Base-by-base conservation (phyloP, 2,329 filamentous ascomycete species). In the Hypomyces perniciosus region DNA sequence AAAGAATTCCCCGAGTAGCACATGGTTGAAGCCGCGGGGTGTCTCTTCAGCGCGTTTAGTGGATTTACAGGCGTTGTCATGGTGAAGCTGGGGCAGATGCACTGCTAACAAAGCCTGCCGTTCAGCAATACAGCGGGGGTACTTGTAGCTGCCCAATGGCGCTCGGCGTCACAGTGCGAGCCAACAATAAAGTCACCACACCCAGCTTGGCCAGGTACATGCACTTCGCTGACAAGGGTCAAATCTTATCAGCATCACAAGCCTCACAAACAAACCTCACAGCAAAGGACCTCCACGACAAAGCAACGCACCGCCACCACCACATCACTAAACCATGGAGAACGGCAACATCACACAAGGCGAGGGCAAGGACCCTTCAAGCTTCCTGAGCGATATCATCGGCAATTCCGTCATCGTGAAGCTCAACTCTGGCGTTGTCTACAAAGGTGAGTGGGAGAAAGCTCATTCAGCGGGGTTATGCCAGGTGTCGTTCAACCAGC, bases 371-470 rank as follows among this genome's bases (percentile, higher is more conserved):
- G 93, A 99, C 69, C 93, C 93, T 4, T 95, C 91, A 9, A 85
- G 87, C 59, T 99, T 99, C 70, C 77, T 99, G 53, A 84, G 87
- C 69, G 90, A 96, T 66, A 96, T 99, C 66, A 95, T 96, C 64
- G 91, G 92, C 54, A 89, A 90, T 57, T 84, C 90, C 35, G 93
- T 99, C 59, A 95, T 90, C 1, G 92, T 99, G 59, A 97, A 97
- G 75, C 80, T 99, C 61, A 99, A 99, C 74, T 96, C 91, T n/a
- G 93, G 93, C 49, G 90, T 96, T 54, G 85, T 97, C 56, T 99
- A 96, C 79, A 96, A 93, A 80, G 93, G 92, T 92, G 54, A 64
- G 72, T 51, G 40, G 13, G 27, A 20, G 29, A 31, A 12, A 10
- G 30, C 9, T 1, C 13, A 33, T 20, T 38, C 2, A 29, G 13